These are phyloP conservation scores for Tilletiopsis washingtonensis DNA, from an alignment of 1,284 basidiomycete genomes.

Conservation along the genomic window DNA sequence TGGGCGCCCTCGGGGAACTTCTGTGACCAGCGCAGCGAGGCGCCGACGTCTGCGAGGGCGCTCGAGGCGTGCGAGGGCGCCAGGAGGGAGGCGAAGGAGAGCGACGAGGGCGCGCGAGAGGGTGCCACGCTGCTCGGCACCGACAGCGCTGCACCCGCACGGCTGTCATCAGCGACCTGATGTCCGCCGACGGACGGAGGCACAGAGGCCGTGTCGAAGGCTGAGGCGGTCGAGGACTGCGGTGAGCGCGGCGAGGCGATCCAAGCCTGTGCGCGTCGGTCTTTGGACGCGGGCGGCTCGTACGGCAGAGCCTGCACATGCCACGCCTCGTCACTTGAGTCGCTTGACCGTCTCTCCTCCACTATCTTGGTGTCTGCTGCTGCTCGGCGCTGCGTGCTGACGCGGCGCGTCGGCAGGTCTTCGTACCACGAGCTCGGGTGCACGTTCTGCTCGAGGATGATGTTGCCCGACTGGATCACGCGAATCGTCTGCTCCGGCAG, in stretches of 20 bases:
- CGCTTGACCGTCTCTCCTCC: no score
- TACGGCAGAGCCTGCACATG: no score
- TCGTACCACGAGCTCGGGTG: no score
- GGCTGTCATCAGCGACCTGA: no score
- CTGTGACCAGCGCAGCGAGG: constrained; percentile 8
- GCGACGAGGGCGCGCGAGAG: background rate
- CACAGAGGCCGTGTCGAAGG: background rate
- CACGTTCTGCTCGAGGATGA: background rate
- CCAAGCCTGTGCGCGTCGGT: no score
- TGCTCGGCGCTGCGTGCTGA: background rate
- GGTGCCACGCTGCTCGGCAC: no score
- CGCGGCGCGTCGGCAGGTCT: no score
- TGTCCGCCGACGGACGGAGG: background rate
- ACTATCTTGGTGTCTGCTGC: background rate
- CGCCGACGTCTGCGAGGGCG: constrained; percentile 7
- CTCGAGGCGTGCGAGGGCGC: background rate
- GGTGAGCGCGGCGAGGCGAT: no score
- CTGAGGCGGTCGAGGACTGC: background rate
- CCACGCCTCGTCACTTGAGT: no score
- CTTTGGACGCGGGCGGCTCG: no score
- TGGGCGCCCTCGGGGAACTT: constrained; percentile 11
- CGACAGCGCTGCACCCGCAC: no score
- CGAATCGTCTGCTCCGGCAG: background rate
- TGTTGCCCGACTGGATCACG: background rate
- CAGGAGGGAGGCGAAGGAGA: constrained; percentile 1